Conservation (phyloP, 192 early-diverging fungal genomes). For the Linnemannia elongata region DNA sequence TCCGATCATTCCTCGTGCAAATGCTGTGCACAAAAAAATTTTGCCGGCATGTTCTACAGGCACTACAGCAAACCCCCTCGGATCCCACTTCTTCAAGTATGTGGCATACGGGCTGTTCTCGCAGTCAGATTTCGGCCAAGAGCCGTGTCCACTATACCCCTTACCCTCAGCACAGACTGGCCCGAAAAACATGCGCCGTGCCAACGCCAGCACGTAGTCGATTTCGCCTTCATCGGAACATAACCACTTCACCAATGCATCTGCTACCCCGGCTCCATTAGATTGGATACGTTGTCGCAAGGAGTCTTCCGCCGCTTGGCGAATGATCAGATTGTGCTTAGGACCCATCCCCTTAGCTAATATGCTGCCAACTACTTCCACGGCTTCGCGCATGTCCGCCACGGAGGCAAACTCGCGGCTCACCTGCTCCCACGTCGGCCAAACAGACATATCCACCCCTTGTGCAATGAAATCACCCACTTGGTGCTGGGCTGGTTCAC, state of each 20-base stretch:
- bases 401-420: background rate
- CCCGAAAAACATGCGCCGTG: constrained; percentile 10
- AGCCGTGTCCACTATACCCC: constrained; percentile 6
- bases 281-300: background rate
- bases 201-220: constrained; percentile 3
- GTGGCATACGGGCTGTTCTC: constrained; percentile 2
- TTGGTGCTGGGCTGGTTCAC: constrained; percentile 1
- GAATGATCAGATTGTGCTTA: background rate
- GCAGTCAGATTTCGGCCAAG: constrained; percentile 4
- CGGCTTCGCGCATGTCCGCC: constrained; percentile 3
- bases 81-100: too few species aligned
- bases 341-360: constrained; percentile 6
- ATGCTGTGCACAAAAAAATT: too few species aligned
- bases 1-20: too few species aligned
- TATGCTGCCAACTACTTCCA: background rate
- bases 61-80: too few species aligned
- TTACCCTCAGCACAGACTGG: background rate
- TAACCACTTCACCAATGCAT: constrained; percentile 2
- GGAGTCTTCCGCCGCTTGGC: constrained; percentile 11
- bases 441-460: constrained; percentile 6
- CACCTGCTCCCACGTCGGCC: constrained; percentile 15
- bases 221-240: constrained; percentile 4
- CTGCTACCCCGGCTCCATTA: constrained; percentile 1
- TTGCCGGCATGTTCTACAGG: too few species aligned
- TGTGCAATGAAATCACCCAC: constrained; percentile 8